These are phyloP conservation scores for Diaporthe sp. DNA, from an alignment of 2,329 filamentous ascomycete species.

Conservation along the genomic window DNA sequence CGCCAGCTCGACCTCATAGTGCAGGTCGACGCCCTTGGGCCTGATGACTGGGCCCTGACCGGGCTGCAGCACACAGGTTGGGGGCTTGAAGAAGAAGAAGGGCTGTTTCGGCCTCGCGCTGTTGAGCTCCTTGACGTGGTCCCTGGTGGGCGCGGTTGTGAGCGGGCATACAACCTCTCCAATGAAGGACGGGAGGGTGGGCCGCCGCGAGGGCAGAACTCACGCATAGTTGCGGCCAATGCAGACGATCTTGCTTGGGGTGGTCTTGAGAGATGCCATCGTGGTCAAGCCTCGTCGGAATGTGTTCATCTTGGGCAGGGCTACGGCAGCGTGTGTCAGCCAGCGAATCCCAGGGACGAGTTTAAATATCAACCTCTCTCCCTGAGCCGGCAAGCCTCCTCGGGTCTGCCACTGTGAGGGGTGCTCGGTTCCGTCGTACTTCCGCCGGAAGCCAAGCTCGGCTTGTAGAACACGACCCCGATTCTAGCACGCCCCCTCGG, in stretches of 20 bases:
- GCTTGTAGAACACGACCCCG: constrained; percentile 19
- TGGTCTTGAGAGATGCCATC: constrained; percentile 54
- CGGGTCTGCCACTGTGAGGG: constrained; percentile 20
- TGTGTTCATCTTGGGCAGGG: constrained; percentile 31
- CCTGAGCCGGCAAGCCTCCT: not conserved
- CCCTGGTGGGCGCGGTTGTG: constrained; percentile 60
- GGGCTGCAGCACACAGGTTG: constrained; percentile 85
- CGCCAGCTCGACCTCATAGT: constrained; percentile 96
- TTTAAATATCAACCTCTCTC: constrained; percentile 14
- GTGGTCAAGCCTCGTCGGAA: constrained; percentile 46
- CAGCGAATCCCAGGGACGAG: not conserved
- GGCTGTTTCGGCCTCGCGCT: constrained; percentile 90
- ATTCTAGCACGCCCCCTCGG: constrained; percentile 1
- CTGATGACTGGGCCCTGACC: constrained; percentile 82
- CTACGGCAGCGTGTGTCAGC: not conserved
- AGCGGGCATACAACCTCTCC: not conserved
- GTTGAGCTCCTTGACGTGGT: constrained; percentile 93
- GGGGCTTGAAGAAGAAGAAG: constrained; percentile 98
- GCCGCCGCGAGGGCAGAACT: constrained; percentile 45
- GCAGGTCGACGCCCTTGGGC: constrained; percentile 84
- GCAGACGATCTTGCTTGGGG: constrained; percentile 78
- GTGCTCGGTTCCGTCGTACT: constrained; percentile 25
- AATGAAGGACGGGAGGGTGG: not conserved
- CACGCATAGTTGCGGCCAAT: constrained; percentile 96
- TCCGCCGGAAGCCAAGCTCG: constrained; percentile 11